Percentiles rank a stretch among this genome's conserved stretches.
These are phyloP conservation scores for Chondrostereum purpureum DNA, from an alignment of 1,284 basidiomycete genomes.

Conservation along the genomic window DNA sequence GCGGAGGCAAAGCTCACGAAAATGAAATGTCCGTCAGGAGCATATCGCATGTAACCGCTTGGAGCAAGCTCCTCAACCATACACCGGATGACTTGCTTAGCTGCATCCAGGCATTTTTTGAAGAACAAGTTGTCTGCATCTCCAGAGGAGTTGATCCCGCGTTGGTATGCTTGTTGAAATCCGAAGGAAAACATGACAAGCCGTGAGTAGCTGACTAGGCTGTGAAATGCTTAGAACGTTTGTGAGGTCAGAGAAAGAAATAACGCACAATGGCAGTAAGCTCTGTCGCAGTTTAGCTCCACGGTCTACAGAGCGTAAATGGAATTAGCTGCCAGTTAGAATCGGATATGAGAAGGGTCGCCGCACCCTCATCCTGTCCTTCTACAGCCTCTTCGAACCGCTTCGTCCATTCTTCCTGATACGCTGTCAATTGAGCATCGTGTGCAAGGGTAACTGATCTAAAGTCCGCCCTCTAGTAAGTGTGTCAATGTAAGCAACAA, in stretches of 20 bases:
- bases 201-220: conserved; percentile 71
- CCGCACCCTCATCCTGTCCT: neutral
- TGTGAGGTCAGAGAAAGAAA: conserved; percentile 11
- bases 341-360: neutral
- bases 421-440: conserved; percentile 50
- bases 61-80: conserved; percentile 64
- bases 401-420: conserved; percentile 57
- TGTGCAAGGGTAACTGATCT: conserved; percentile 53
- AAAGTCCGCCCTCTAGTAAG: conserved; percentile 57
- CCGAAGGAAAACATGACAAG: conserved; percentile 83
- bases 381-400: conserved; percentile 41
- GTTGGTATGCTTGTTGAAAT: conserved; percentile 74
- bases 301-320: conserved; percentile 36
- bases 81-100: conserved; percentile 58
- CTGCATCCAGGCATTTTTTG: conserved; percentile 67
- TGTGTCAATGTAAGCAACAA: conserved; percentile 6
- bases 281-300: conserved; percentile 58
- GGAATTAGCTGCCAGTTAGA: conserved; percentile 1
- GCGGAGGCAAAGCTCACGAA: conserved; percentile 83
- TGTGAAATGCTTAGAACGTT: conserved; percentile 21
- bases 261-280: conserved; percentile 66
- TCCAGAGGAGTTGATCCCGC: conserved; percentile 58
- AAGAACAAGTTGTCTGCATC: conserved; percentile 50
- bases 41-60: conserved; percentile 73
- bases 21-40: conserved; percentile 81